Conservation (phyloP, 345 rosid species). For the Triadica sebifera region DNA sequence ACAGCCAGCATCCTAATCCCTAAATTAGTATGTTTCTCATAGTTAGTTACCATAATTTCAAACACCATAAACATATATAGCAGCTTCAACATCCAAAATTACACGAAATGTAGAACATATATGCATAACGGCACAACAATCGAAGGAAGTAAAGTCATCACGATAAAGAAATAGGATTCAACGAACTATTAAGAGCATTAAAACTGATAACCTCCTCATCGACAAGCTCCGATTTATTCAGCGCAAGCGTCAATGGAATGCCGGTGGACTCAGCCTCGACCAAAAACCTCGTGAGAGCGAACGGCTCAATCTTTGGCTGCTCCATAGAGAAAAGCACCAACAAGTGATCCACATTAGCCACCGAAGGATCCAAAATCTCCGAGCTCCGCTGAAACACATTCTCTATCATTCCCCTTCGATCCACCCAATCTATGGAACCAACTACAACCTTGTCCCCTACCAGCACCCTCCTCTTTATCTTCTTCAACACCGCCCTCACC, state of each 20-base stretch:
- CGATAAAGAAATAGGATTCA: no score
- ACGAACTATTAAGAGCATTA: neutral
- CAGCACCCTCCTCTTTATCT: conserved; percentile 83
- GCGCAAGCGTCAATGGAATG: conserved; percentile 72
- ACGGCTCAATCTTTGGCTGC: conserved; percentile 75
- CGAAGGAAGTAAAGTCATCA: neutral
- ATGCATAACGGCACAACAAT: neutral
- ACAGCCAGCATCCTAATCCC: neutral
- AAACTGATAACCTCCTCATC: conserved; percentile 49
- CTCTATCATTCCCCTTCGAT: conserved; percentile 81
- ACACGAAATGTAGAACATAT: neutral
- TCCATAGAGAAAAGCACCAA: conserved; percentile 78
- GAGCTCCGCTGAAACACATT: conserved; percentile 66
- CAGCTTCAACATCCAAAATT: neutral
- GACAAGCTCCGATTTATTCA: conserved; percentile 77
- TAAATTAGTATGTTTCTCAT: neutral
- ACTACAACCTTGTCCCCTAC: conserved; percentile 90
- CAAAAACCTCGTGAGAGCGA: conserved; percentile 75
- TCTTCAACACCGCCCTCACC: conserved; percentile 87
- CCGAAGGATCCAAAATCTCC: conserved; percentile 73
- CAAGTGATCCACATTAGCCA: conserved; percentile 84
- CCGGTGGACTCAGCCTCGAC: conserved; percentile 84
- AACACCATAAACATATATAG: neutral
- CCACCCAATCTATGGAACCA: conserved; percentile 90
- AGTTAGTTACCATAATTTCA: neutral